These are phyloP conservation scores for Blastocystis sp. DNA, from an alignment of 352 stramenopile genomes.

Conservation along the genomic window DNA sequence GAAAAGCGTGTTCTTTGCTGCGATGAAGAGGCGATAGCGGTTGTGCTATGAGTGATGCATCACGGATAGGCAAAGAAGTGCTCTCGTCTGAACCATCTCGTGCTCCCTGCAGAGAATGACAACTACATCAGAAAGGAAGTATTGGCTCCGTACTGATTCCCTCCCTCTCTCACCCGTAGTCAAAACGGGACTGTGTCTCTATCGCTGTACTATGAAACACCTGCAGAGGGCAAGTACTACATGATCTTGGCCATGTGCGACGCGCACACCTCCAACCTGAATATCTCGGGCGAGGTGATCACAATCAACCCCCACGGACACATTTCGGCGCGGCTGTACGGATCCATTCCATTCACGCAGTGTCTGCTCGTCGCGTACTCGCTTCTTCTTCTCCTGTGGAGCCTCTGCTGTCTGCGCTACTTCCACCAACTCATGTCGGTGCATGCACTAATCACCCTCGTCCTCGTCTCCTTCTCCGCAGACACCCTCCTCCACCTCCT, in stretches of 20 bases:
- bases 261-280: conserved; percentile 2
- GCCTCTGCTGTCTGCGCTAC: neutral
- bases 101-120: neutral
- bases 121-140: neutral
- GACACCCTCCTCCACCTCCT: neutral
- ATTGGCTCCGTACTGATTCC: neutral
- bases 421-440: conserved; percentile 17
- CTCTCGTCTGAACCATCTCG: conserved; percentile 21
- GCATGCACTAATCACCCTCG: neutral
- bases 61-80: neutral
- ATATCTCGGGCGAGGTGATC: neutral
- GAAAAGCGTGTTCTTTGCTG: conserved; percentile 3
- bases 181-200: neutral
- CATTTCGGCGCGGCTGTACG: conserved; percentile 6
- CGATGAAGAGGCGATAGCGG: neutral
- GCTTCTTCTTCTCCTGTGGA: conserved; percentile 8
- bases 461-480: conserved; percentile 7
- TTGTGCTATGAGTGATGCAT: neutral
- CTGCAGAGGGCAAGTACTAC: conserved; percentile 44
- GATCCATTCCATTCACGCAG: neutral
- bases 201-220: conserved; percentile 37
- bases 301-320: conserved; percentile 46
- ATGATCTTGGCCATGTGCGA: conserved; percentile 45
- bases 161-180: neutral
- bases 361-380: neutral